Evolutionary conservation across 495 filamentous ascomycete species (phyloP).

Genomic region (Penicillium malachiteum): DNA sequence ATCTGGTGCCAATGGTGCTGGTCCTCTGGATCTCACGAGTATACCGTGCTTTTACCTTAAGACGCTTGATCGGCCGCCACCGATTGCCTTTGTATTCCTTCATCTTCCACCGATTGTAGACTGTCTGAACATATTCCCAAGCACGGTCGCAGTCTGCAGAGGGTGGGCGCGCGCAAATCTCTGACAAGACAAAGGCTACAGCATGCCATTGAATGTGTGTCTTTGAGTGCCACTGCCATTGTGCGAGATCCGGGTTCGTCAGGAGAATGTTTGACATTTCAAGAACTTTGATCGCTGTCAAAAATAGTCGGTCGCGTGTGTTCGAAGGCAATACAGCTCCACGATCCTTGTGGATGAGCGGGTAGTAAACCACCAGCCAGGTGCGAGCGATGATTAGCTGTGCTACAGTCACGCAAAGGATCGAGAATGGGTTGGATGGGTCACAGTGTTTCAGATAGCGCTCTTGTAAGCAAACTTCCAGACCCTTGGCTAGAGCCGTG

Average conservation of each 20-base stretch:
- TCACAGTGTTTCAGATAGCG: constrained; percentile 53
- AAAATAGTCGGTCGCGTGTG: constrained; percentile 70
- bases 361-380: constrained; percentile 64
- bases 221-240: constrained; percentile 80
- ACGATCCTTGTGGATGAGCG: constrained; percentile 42
- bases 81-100: constrained; percentile 9
- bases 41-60: constrained; percentile 10
- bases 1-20: not conserved
- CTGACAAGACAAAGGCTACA: constrained; percentile 61
- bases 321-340: constrained; percentile 36
- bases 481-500: constrained; percentile 54
- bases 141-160: constrained; percentile 7
- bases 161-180: constrained; percentile 19
- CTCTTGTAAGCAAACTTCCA: constrained; percentile 56
- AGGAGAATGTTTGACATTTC: constrained; percentile 68
- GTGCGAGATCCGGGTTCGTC: constrained; percentile 56
- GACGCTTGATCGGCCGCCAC: constrained; percentile 7
- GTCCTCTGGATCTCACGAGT: constrained; percentile 6
- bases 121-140: constrained; percentile 9
- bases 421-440: constrained; percentile 61
- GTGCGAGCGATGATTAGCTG: constrained; percentile 67
- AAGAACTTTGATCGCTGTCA: constrained; percentile 71
- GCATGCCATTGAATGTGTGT: constrained; percentile 84
- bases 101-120: constrained; percentile 7
- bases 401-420: constrained; percentile 68